Percentiles rank a stretch among this genome's conserved stretches.
Evolutionary conservation across 352 stramenopile genomes (phyloP).

Genomic region (Globisporangium takayamanum): DNA sequence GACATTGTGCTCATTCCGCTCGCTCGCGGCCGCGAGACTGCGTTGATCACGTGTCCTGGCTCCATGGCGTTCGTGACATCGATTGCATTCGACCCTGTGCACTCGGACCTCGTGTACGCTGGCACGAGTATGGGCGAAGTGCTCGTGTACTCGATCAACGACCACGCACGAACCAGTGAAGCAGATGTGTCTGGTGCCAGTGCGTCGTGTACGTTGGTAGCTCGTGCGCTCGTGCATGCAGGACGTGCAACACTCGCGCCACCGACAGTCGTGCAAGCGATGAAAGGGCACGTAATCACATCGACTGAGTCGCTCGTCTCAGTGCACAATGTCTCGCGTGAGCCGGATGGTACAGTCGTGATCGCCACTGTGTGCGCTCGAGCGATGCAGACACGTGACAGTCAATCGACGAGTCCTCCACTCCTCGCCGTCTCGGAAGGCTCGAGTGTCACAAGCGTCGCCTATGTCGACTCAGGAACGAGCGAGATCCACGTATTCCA

Average conservation of each 20-base stretch:
- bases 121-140: constrained; percentile 41
- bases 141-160: constrained; percentile 25
- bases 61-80: constrained; percentile 29
- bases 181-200: neutral
- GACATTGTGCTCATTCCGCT: constrained; percentile 25
- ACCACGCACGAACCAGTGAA: neutral
- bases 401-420: neutral
- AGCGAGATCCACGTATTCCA: constrained; percentile 25
- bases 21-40: constrained; percentile 17
- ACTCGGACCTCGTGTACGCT: constrained; percentile 38
- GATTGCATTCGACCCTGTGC: constrained; percentile 35
- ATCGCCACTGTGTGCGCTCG: constrained; percentile 1
- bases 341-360: neutral
- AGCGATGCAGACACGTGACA: neutral
- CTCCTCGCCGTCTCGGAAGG: constrained; percentile 27
- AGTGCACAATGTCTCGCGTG: constrained; percentile 12
- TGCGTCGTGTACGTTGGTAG: neutral
- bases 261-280: neutral
- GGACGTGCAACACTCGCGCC: neutral
- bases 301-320: neutral
- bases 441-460: constrained; percentile 16
- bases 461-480: neutral
- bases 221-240: constrained; percentile 1
- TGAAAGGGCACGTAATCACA: constrained; percentile 14
- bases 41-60: constrained; percentile 32